phyloP scores from a whole-genome alignment of 352 stramenopile species.

The Phytophthora agathidicida region DNA sequence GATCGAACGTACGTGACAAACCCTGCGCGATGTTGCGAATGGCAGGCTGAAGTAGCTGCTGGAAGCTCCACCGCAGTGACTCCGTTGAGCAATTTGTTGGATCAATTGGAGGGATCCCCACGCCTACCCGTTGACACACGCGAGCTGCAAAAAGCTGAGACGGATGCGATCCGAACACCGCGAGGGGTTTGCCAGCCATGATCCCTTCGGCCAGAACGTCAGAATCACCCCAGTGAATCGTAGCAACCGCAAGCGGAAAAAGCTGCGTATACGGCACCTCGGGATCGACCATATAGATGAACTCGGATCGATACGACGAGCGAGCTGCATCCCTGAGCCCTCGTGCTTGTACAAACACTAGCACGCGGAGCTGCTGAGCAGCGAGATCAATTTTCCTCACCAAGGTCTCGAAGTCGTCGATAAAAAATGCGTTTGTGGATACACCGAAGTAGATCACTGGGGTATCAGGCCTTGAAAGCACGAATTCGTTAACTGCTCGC shows the following conservation, averaged over 20 bases:
- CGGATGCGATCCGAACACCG: slow-evolving; percentile 89
- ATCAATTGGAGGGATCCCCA: slow-evolving; percentile 67
- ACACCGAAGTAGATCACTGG: slow-evolving; percentile 52
- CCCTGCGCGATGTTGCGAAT: slow-evolving; percentile 43
- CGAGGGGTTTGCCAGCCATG: slow-evolving; percentile 75
- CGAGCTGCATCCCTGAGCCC: not conserved
- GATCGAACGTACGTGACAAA: slow-evolving; percentile 50
- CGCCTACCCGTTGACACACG: slow-evolving; percentile 59
- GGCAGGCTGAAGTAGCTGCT: slow-evolving; percentile 44
- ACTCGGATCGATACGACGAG: slow-evolving; percentile 11
- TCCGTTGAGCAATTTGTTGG: slow-evolving; percentile 63
- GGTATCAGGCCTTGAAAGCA: not conserved
- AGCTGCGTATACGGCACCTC: slow-evolving; percentile 75
- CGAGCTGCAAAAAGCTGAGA: slow-evolving; percentile 86
- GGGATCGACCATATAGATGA: slow-evolving; percentile 17
- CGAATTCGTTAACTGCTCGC: slow-evolving; percentile 2
- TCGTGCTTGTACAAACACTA: slow-evolving; percentile 48
- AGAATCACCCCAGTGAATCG: slow-evolving; percentile 71
- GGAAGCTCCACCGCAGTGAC: slow-evolving; percentile 63
- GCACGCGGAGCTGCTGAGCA: slow-evolving; percentile 26
- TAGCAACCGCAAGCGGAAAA: slow-evolving; percentile 69
- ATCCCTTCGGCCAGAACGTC: slow-evolving; percentile 83
- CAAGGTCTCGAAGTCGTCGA: slow-evolving; percentile 28
- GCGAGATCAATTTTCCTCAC: slow-evolving; percentile 40
- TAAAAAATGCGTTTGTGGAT: slow-evolving; percentile 17